Conservation (phyloP, 2,329 filamentous ascomycete species). For the Tolypocladium amazonense region DNA sequence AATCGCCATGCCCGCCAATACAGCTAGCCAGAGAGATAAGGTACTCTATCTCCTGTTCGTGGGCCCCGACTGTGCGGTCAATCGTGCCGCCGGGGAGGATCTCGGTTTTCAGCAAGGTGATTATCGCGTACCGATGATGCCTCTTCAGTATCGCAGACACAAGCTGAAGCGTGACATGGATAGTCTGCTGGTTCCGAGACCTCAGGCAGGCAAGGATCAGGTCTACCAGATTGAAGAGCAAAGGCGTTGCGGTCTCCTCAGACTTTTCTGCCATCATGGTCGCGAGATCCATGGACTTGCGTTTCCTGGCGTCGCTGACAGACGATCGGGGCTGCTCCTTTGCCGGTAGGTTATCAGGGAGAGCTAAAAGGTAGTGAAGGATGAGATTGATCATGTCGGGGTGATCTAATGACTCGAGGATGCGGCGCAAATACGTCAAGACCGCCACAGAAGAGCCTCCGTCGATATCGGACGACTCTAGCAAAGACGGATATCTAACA, state of each 20-base stretch:
- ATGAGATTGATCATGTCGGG: constrained; percentile 92
- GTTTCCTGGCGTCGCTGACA: constrained; percentile 61
- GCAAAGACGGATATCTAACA: constrained; percentile 70
- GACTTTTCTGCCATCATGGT: constrained; percentile 67
- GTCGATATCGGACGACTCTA: constrained; percentile 95
- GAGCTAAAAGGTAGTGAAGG: constrained; percentile 79
- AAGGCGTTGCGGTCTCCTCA: constrained; percentile 64
- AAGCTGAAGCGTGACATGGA: constrained; percentile 79
- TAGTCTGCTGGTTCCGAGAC: constrained; percentile 79
- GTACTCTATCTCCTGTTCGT: constrained; percentile 64
- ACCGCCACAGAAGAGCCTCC: constrained; percentile 95
- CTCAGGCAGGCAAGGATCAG: constrained; percentile 75
- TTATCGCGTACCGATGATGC: constrained; percentile 78
- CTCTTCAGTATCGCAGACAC: constrained; percentile 76
- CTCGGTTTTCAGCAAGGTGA: constrained; percentile 62
- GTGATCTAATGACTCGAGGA: constrained; percentile 84
- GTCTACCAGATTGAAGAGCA: constrained; percentile 88
- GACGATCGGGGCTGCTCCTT: constrained; percentile 31
- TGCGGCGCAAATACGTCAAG: constrained; percentile 81
- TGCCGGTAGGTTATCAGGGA: constrained; percentile 46
- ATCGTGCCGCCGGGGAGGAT: constrained; percentile 40
- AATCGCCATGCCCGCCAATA: constrained; percentile 57
- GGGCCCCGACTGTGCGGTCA: constrained; percentile 59
- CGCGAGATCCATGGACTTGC: constrained; percentile 81
- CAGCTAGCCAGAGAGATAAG: constrained; percentile 58